Conservation (phyloP, 352 stramenopile species). For the Phytophthora pistaciae region DNA sequence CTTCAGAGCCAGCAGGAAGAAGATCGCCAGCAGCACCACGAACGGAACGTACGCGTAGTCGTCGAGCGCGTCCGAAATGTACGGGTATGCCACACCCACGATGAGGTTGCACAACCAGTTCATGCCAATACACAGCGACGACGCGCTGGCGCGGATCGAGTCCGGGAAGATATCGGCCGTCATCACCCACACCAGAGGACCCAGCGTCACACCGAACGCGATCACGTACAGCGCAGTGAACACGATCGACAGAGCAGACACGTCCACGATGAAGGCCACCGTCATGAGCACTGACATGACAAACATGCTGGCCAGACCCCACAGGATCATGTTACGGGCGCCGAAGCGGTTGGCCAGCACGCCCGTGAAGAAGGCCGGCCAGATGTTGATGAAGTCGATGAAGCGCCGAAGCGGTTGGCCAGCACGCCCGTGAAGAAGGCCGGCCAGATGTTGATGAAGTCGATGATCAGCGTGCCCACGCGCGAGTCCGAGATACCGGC, state of each 20-base stretch:
- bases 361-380: too few species aligned
- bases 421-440: too few species aligned
- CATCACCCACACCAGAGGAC: too few species aligned
- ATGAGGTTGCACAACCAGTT: slow-evolving; percentile 62
- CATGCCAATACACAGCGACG: slow-evolving; percentile 39
- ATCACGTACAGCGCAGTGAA: slow-evolving; percentile 19
- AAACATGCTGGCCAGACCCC: too few species aligned
- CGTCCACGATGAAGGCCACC: slow-evolving; percentile 19
- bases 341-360: too few species aligned
- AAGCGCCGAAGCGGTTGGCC: too few species aligned
- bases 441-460: too few species aligned
- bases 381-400: too few species aligned
- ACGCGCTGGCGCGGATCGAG: slow-evolving; percentile 32
- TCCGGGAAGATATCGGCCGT: slow-evolving; percentile 1
- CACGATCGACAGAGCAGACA: slow-evolving; percentile 27
- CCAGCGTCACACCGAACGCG: too few species aligned
- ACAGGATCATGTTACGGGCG: too few species aligned
- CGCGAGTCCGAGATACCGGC: slow-evolving; percentile 2
- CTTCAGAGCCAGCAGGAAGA: slow-evolving; percentile 42
- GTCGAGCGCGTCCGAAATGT: slow-evolving; percentile 44
- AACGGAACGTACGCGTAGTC: slow-evolving; percentile 53
- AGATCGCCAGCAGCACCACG: slow-evolving; percentile 47
- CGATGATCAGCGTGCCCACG: too few species aligned
- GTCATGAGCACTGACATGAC: too few species aligned
- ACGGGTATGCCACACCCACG: slow-evolving; percentile 60